Conservation (phyloP, 1,284 basidiomycete genomes). For the Malassezia vespertilionis region DNA sequence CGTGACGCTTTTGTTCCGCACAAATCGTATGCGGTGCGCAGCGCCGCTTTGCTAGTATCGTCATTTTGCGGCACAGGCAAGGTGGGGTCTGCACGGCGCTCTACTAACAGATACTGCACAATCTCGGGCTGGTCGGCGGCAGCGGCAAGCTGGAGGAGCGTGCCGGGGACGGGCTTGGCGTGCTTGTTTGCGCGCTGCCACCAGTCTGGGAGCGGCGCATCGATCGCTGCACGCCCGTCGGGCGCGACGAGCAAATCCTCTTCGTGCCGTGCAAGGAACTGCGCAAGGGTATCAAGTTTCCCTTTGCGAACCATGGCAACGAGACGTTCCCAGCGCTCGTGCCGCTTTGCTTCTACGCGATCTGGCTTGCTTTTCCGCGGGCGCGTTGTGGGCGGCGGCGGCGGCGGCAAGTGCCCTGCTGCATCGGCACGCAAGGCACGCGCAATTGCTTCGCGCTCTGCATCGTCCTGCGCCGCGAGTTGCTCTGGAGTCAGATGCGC, state of each 20-base stretch:
- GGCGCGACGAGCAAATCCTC: slow-evolving; percentile 48
- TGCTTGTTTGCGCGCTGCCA: slow-evolving; percentile 18
- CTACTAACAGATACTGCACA: slow-evolving; percentile 66
- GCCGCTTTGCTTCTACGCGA: slow-evolving; percentile 20
- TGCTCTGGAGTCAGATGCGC: slow-evolving; percentile 76
- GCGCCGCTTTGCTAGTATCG: slow-evolving; percentile 15
- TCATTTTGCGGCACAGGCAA: slow-evolving; percentile 50
- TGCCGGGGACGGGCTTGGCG: slow-evolving; percentile 47
- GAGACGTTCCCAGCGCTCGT: slow-evolving; percentile 50
- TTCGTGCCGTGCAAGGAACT: slow-evolving; percentile 71
- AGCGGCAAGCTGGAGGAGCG: slow-evolving; percentile 68
- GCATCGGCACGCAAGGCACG: slow-evolving; percentile 17
- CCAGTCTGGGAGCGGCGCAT: slow-evolving; percentile 28
- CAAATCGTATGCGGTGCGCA: slow-evolving; percentile 73
- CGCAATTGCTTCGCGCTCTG: slow-evolving; percentile 24
- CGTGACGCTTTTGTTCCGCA: slow-evolving; percentile 61
- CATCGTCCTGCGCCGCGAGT: slow-evolving; percentile 54
- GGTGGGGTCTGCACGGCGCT: slow-evolving; percentile 72
- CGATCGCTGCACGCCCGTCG: slow-evolving; percentile 15
- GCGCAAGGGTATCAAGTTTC: slow-evolving; percentile 64
- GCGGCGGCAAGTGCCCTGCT: not conserved
- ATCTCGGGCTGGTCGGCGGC: slow-evolving; percentile 66
- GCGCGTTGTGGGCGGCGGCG: not conserved
- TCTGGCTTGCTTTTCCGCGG: slow-evolving; percentile 9
- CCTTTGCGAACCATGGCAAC: slow-evolving; percentile 82